Evolutionary conservation across 495 filamentous ascomycete species (phyloP).

Genomic region (Neurospora discreta): DNA sequence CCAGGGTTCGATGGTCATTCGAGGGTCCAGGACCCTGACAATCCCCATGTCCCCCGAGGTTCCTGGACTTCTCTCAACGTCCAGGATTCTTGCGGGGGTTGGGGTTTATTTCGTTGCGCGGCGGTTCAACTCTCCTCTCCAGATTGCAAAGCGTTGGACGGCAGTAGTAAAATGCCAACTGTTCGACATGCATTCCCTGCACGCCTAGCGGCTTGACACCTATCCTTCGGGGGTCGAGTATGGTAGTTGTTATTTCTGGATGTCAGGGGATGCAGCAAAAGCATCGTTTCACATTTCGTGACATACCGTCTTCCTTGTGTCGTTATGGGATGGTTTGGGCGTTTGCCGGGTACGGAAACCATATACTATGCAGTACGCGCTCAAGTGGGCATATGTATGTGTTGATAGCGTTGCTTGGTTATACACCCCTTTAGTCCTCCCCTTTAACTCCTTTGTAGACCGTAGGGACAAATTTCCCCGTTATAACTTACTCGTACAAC

Average conservation of each 20-base stretch:
- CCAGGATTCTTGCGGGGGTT: neutral
- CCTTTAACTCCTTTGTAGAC: neutral
- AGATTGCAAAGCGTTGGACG: neutral
- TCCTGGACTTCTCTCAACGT: neutral
- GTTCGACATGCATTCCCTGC: neutral
- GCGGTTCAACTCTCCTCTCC: neutral
- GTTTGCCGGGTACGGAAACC: neutral
- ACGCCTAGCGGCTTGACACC: neutral
- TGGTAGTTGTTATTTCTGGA: neutral
- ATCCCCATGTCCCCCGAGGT: neutral
- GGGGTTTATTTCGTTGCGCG: neutral
- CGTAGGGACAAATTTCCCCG: neutral
- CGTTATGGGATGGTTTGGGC: neutral
- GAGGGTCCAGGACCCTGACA: neutral
- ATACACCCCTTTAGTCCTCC: neutral
- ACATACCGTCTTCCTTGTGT: neutral
- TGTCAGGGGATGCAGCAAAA: neutral
- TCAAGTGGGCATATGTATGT: neutral
- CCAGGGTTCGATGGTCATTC: neutral
- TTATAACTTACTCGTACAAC: neutral
- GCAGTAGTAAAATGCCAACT: neutral
- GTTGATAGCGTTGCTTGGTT: neutral
- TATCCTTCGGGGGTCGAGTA: neutral
- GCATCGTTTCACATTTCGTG: neutral
- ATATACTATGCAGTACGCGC: neutral